Percentiles rank a stretch among this genome's conserved stretches.
These are phyloP conservation scores for Rhizopus arrhizus DNA, from an alignment of 371 early-diverging fungal species.

Conservation along the genomic window DNA sequence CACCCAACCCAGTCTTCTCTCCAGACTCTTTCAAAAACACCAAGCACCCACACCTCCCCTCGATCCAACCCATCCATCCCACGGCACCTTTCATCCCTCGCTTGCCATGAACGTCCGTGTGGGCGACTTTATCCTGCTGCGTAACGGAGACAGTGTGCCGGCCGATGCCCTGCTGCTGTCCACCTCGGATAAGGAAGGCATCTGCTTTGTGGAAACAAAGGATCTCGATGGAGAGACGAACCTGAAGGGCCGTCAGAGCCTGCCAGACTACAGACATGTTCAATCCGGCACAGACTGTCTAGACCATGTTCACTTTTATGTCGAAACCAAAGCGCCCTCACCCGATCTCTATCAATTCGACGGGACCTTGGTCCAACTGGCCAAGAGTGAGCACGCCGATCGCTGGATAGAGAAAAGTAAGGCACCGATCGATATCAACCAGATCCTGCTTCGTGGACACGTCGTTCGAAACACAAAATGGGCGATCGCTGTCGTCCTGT, in stretches of 20 bases:
- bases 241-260: constrained; percentile 75
- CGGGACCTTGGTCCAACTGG: constrained; percentile 56
- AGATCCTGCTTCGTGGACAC: constrained; percentile 90
- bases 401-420: constrained; percentile 36
- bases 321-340: constrained; percentile 75
- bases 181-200: constrained; percentile 69
- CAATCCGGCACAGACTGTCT: constrained; percentile 67
- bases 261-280: constrained; percentile 66
- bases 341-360: constrained; percentile 70
- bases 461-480: constrained; percentile 87
- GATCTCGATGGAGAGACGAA: constrained; percentile 97
- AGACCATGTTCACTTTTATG: constrained; percentile 51
- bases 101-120: constrained; percentile 74
- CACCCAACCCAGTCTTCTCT: background rate
- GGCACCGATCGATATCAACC: constrained; percentile 75
- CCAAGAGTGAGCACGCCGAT: constrained; percentile 16
- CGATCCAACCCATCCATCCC: too few relatives aligned
- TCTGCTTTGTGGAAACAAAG: constrained; percentile 92
- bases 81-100: constrained; percentile 33
- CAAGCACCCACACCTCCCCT: too few relatives aligned
- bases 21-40: too few relatives aligned
- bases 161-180: constrained; percentile 88
- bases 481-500: constrained; percentile 83
- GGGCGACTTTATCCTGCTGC: constrained; percentile 88
- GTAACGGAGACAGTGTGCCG: constrained; percentile 85